Evolutionary conservation across 352 stramenopile genomes (phyloP), one percentile per base, ranked within the genome.

Genomic region (Pythium oligandrum): DNA sequence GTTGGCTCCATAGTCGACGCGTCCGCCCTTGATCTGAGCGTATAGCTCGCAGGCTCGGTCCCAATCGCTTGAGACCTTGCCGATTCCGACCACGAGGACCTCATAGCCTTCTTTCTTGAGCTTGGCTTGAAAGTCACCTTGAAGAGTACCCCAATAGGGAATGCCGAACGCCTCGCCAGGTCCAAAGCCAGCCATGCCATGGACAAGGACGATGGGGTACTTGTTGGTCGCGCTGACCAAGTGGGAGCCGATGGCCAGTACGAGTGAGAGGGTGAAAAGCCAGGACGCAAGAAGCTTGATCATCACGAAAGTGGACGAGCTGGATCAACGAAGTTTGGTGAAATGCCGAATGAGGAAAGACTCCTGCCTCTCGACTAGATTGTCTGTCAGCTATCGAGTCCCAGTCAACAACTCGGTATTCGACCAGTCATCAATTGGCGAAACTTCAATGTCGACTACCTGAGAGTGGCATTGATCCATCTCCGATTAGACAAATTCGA

Each of bases 31-130:
- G 58, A 88, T 79, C 53, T 78, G 70, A 7, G 72, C 70, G 61
- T 83, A 88, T 4, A 82, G 37, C 51, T 88, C 77, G 30, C 68
- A 80, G 8, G 77, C 72, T n/a, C 77, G 70, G 56, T 88, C 74
- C 71, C 73, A 82, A 47, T 87, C 77, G 52, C 71, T 83, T 10
- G 71, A 80, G 49, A 86, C 66, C 8, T 71, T 71, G 12, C 75
- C 71, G 49, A 86, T 65, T 2, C 54, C 64, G 12, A 71, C 75
- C 26, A 63, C 75, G 65, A 71, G 70, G 4, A 83, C 73, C 8
- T 70, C 64, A 57, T 78, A 77, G 33, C 75, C 75, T 45, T 69
- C 48, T 0, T 44, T 57, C 31, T 63, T 57, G 17, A 86, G 72
- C 47, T 82, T 59, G 30, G 71, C 56, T 44, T 71, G 55, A 6